These are phyloP conservation scores for Alternaria gaisen DNA, from an alignment of 2,329 filamentous ascomycete genomes.

Conservation along the genomic window DNA sequence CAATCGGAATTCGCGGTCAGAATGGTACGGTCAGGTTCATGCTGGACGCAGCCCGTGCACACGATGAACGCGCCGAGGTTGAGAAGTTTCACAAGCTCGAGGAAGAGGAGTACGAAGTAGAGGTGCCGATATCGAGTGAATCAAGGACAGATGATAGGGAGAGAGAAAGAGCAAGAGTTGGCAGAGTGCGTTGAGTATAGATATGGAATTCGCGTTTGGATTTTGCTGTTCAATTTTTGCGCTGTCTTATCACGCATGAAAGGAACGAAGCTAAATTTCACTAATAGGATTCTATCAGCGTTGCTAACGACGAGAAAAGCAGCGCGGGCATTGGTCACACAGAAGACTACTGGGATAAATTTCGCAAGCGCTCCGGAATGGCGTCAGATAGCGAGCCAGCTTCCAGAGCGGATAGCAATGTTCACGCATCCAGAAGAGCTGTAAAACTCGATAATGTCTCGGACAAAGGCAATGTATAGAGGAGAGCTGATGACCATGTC, in stretches of 20 bases:
- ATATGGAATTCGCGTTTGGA: conserved; percentile 24
- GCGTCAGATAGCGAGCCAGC: neutral
- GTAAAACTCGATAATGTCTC: neutral
- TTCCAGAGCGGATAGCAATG: neutral
- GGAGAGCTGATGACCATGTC: neutral
- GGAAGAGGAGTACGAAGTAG: conserved; percentile 81
- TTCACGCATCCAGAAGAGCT: conserved; percentile 2
- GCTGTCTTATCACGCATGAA: neutral
- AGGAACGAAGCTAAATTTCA: conserved; percentile 2
- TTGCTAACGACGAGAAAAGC: neutral
- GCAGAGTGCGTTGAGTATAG: conserved; percentile 43
- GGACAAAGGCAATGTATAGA: neutral
- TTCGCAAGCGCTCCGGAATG: neutral
- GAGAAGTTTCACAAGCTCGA: conserved; percentile 75
- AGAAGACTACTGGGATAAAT: neutral
- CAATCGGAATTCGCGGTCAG: conserved; percentile 53
- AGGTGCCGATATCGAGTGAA: conserved; percentile 57
- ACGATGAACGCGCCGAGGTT: conserved; percentile 73
- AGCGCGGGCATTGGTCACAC: neutral
- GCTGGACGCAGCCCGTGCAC: conserved; percentile 79
- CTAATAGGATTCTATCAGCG: neutral
- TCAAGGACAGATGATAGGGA: conserved; percentile 28
- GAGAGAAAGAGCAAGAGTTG: conserved; percentile 26
- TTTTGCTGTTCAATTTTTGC: conserved; percentile 7
- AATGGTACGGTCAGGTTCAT: conserved; percentile 90